A percentile compares a stretch with the other conserved stretches of the same genome.
These are phyloP conservation scores for Coemansia sp. DNA, from an alignment of 192 early-diverging fungal genomes.

Conservation along the genomic window DNA sequence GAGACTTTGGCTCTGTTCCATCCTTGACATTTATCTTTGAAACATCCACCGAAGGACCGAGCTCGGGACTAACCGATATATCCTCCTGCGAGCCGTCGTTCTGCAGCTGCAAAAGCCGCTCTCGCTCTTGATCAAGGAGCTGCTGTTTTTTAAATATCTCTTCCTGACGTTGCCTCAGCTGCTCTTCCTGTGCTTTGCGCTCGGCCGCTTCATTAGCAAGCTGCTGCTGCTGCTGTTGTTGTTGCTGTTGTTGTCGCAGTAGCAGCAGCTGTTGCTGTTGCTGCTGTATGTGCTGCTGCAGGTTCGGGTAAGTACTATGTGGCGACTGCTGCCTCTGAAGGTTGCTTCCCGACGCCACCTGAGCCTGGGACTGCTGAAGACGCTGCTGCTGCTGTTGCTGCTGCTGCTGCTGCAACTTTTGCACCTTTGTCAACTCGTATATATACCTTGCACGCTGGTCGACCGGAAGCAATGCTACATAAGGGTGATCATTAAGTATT, in stretches of 20 bases:
- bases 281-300: not conserved
- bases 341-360: not conserved
- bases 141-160: not conserved
- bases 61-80: constrained; percentile 1
- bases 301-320: not conserved
- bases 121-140: not conserved
- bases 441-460: not conserved
- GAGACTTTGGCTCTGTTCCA: not conserved
- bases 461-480: not conserved
- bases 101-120: not conserved
- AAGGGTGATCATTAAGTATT: not conserved
- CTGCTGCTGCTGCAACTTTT: constrained; percentile 15
- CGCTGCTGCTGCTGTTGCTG: constrained; percentile 12
- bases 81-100: not conserved
- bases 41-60: not conserved
- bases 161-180: not conserved
- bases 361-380: not conserved
- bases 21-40: not conserved
- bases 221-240: constrained; percentile 4
- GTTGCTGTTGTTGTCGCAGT: constrained; percentile 3
- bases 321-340: constrained; percentile 7
- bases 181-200: constrained; percentile 2
- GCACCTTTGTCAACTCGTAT: not conserved
- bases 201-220: not conserved
- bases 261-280: constrained; percentile 7